Conservation (phyloP, 1,284 basidiomycete genomes). For the Rhizoctonia solani region DNA sequence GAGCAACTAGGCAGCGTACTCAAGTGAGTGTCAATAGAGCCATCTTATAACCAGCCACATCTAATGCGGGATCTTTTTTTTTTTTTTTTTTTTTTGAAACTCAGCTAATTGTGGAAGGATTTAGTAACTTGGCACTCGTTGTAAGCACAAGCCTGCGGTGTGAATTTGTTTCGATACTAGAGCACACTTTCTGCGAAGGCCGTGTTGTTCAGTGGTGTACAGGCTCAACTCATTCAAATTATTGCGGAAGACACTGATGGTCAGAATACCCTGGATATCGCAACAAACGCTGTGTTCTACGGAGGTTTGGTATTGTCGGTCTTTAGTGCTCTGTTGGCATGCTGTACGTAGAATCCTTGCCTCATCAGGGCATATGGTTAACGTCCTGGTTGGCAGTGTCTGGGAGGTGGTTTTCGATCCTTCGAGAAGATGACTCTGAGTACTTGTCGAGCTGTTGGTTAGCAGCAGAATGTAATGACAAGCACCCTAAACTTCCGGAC, state of each 20-base stretch:
- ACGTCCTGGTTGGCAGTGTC: constrained; percentile 5
- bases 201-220: constrained; percentile 32
- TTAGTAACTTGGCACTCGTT: constrained; percentile 31
- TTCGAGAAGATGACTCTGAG: constrained; percentile 31
- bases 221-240: constrained; percentile 25
- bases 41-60: no score
- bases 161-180: not conserved
- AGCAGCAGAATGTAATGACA: constrained; percentile 19
- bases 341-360: not conserved
- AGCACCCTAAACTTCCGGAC: constrained; percentile 9
- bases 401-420: constrained; percentile 29
- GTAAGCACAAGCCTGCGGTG: constrained; percentile 6
- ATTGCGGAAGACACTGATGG: constrained; percentile 21
- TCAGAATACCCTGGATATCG: not conserved
- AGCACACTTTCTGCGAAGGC: not conserved
- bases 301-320: constrained; percentile 30
- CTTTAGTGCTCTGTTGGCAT: constrained; percentile 20
- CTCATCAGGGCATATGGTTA: not conserved
- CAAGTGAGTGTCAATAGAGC: no score
- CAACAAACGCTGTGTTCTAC: constrained; percentile 28
- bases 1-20: constrained; percentile 26
- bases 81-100: no score
- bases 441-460: constrained; percentile 29
- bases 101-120: constrained; percentile 24
- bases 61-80: no score